A percentile compares a stretch with the other conserved stretches of the same genome.
These are phyloP conservation scores for Rubia yunnanensis DNA, from an alignment of 257 asterid genomes.

Conservation along the genomic window DNA sequence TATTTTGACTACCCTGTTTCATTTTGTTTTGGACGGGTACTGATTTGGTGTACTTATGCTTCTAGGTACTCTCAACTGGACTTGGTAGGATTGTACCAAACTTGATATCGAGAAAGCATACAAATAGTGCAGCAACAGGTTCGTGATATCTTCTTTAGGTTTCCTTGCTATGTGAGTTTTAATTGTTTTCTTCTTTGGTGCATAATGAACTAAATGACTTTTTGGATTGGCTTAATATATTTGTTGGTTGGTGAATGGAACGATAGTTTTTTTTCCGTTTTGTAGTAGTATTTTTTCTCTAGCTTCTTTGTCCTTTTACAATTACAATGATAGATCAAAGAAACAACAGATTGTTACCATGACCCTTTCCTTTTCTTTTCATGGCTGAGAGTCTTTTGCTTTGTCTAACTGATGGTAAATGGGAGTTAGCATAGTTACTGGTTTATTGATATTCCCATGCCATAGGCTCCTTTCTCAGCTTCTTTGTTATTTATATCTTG, in stretches of 20 bases:
- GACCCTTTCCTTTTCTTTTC: neutral
- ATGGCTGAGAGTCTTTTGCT: neutral
- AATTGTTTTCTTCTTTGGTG: neutral
- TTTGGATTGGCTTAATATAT: neutral
- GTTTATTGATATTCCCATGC: no score
- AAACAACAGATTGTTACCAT: neutral
- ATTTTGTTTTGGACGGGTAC: slow-evolving; percentile 5
- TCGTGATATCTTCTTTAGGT: slow-evolving; percentile 4
- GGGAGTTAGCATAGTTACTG: neutral
- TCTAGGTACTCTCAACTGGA: slow-evolving; percentile 84
- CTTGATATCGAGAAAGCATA: slow-evolving; percentile 92
- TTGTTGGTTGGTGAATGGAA: neutral
- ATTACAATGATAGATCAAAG: neutral
- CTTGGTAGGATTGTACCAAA: slow-evolving; percentile 98
- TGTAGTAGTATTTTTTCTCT: neutral
- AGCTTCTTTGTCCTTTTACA: neutral
- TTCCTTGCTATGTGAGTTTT: neutral
- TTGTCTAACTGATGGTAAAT: neutral
- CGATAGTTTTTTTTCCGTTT: no score
- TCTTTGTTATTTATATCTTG: neutral
- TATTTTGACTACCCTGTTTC: neutral
- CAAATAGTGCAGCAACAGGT: slow-evolving; percentile 94
- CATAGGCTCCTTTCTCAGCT: neutral
- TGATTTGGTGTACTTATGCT: slow-evolving; percentile 12
- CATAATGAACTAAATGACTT: neutral